phyloP scores from a whole-genome alignment of 2,329 filamentous ascomycete species.

The Sporothrix curviconia region DNA sequence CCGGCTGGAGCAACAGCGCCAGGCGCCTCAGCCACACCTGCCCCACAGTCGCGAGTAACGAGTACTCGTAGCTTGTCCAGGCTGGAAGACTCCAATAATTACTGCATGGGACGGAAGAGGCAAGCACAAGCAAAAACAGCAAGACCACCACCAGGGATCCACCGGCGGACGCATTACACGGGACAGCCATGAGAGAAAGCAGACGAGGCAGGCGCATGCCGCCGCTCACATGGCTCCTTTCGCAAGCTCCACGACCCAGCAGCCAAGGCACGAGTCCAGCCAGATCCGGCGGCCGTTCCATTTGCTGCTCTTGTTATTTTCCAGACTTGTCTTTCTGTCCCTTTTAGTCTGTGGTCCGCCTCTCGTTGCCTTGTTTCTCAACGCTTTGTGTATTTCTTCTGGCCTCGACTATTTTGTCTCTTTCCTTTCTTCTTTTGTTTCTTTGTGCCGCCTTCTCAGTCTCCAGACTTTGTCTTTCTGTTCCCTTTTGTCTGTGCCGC shows the following conservation, averaged over 20 bases:
- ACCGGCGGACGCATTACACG: not conserved
- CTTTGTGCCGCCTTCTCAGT: not conserved
- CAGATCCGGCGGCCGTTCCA: conserved; percentile 13
- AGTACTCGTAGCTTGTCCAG: too few relatives aligned
- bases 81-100: too few relatives aligned
- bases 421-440: not conserved
- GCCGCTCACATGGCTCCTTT: conserved; percentile 1
- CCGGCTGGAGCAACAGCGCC: too few relatives aligned
- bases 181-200: not conserved
- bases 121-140: conserved; percentile 12
- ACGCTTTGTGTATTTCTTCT: conserved; percentile 4
- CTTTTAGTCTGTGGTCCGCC: not conserved
- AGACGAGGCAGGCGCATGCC: conserved; percentile 6
- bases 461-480: not conserved
- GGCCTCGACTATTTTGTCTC: not conserved
- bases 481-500: not conserved
- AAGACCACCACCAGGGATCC: not conserved
- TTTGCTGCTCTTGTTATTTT: not conserved
- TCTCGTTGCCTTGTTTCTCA: not conserved
- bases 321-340: conserved; percentile 10
- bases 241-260: not conserved
- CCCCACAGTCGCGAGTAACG: too few relatives aligned
- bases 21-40: too few relatives aligned
- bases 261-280: conserved; percentile 1
- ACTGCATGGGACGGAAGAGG: too few relatives aligned